phyloP scores from a whole-genome alignment of 495 filamentous ascomycete species.

The Glutinoglossum americanum region DNA sequence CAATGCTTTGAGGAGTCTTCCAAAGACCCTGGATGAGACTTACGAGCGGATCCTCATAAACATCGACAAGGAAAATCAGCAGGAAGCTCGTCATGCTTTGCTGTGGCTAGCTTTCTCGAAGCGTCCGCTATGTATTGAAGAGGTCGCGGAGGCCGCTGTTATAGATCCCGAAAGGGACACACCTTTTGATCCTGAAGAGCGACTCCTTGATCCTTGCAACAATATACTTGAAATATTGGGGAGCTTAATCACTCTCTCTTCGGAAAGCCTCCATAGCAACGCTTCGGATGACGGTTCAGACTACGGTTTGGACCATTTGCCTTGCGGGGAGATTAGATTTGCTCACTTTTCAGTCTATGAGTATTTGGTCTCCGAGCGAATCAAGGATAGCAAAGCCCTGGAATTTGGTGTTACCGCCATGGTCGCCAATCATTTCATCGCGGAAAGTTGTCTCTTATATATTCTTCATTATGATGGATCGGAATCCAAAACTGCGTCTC shows the following conservation, averaged over 20 bases:
- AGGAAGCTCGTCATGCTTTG: slow-evolving; percentile 7
- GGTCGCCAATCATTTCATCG: not conserved
- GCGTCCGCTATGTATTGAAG: slow-evolving; percentile 4
- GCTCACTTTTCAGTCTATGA: slow-evolving; percentile 14
- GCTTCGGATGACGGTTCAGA: not conserved
- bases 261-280: not conserved
- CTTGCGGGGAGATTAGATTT: slow-evolving; percentile 1
- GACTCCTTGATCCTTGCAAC: not conserved
- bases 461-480: not conserved
- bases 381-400: not conserved
- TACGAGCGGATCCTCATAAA: slow-evolving; percentile 10
- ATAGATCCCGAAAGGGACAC: slow-evolving; percentile 1
- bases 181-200: slow-evolving; percentile 6
- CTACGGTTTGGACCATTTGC: not conserved
- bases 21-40: slow-evolving; percentile 10
- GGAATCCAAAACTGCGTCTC: not conserved
- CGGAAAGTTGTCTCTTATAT: not conserved
- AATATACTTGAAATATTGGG: slow-evolving; percentile 8
- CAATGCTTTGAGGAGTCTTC: slow-evolving; percentile 6
- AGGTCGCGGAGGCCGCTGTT: slow-evolving; percentile 9
- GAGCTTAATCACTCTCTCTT: slow-evolving; percentile 5
- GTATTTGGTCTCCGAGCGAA: slow-evolving; percentile 9
- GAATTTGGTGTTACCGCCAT: not conserved
- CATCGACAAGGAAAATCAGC: slow-evolving; percentile 3
- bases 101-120: slow-evolving; percentile 11